Base-by-base conservation (phyloP, 108 stramenopile genomes). In the Asterionellopsis glacialis region DNA sequence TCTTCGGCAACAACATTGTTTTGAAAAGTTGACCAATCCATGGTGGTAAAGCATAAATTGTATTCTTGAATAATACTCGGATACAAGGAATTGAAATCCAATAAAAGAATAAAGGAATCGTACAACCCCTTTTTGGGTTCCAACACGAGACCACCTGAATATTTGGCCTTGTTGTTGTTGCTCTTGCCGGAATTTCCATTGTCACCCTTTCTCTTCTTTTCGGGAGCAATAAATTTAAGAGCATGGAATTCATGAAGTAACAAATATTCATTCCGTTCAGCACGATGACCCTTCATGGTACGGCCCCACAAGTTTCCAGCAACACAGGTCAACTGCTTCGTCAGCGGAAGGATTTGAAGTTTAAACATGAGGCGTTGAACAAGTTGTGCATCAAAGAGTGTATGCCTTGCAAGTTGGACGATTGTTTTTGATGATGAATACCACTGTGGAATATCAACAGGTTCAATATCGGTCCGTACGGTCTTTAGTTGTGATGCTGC, bases 51-150 rank as follows among this genome's bases (percentile, higher is more conserved):
- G 79, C 99, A 99, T 58, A 99, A 75, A 74, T 99, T 98, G 90
- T 98, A 99, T 83, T 99, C 99, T 79, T 99, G 99, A 57, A 99
- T 98, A 52, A 99, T 83, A 16, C 93, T 95, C 0, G 99, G 99
- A 67, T 99, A 99, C 55, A 99, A 79, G 69, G 90, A 93, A 84
- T 98, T 98, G 89, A 99, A 99, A 79, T 99, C 99, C 48, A 99
- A 65, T 41, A 99, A 68, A 22, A 99, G 89, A 68, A 99, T 97
- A 78, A 93, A 98, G 28, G 95, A 86, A 80, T 99, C 99, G 71
- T 99, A 99, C 39, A 98, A 75, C 48, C 99, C 99, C 69, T 90
- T 95, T 88, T 99, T 99, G n/a, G 99, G 99, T 66, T 99, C 99
- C 58, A 99, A 72, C 43, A 99, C 99, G 44, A 99, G 81, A 38